These are phyloP conservation scores for Naegleria fowleri DNA, from an alignment of 208 protist genomes.

Conservation along the genomic window DNA sequence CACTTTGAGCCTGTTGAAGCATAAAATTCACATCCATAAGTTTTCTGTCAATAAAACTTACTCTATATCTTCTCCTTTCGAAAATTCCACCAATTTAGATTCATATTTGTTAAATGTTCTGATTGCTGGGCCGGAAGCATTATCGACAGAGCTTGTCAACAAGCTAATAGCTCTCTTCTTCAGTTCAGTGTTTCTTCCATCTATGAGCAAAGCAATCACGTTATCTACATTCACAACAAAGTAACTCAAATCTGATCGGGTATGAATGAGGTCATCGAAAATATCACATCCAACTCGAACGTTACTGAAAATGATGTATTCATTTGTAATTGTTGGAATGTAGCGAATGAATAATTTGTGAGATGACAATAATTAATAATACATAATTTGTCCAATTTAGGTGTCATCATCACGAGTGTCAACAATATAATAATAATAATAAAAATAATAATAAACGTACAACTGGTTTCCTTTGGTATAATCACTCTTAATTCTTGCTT, in stretches of 20 bases:
- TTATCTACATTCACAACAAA: background rate
- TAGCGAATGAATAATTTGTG: background rate
- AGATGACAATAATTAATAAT: background rate
- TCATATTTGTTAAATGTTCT: background rate
- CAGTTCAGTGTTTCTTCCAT: background rate
- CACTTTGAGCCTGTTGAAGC: background rate
- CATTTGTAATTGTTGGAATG: background rate
- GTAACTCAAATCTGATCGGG: background rate
- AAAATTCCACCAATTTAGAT: background rate
- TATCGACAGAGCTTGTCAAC: background rate
- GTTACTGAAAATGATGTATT: no score
- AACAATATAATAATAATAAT: background rate
- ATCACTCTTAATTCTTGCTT: background rate
- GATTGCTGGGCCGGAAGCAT: background rate
- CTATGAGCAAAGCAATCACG: background rate
- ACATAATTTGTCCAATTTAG: background rate
- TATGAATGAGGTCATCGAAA: background rate
- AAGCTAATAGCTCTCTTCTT: background rate
- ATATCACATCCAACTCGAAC: background rate
- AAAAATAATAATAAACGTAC: background rate
- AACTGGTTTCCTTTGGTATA: background rate
- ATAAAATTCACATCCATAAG: background rate
- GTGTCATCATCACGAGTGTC: background rate
- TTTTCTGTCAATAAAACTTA: background rate
- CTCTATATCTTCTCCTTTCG: background rate